A percentile compares a stretch with the other conserved stretches of the same genome.
phyloP scores from a whole-genome alignment of 805 yeast species.

The Starmerella gropengiesseri region DNA sequence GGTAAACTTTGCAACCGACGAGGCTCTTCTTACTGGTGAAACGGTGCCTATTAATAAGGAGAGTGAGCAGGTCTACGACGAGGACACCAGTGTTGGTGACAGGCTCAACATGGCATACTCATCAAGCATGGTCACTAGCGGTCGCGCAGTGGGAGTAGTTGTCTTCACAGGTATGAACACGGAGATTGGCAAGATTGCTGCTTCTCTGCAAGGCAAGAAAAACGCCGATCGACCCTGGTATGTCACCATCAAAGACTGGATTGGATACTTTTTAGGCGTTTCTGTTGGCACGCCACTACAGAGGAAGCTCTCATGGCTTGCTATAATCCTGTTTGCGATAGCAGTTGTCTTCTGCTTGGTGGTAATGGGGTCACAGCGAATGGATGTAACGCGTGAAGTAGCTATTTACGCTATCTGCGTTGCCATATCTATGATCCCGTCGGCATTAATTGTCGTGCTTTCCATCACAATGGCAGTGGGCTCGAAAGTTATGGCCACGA shows the following conservation, averaged over 20 bases:
- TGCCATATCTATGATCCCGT: slow-evolving; percentile 72
- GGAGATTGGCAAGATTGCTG: slow-evolving; percentile 66
- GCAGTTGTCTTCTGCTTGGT: slow-evolving; percentile 82
- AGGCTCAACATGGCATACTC: slow-evolving; percentile 60
- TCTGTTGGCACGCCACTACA: slow-evolving; percentile 75
- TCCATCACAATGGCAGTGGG: slow-evolving; percentile 84
- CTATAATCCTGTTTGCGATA: slow-evolving; percentile 55
- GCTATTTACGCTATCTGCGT: slow-evolving; percentile 85
- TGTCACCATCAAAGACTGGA: slow-evolving; percentile 42
- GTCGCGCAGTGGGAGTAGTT: slow-evolving; percentile 61
- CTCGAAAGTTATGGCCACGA: slow-evolving; percentile 57
- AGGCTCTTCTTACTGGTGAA: slow-evolving; percentile 87
- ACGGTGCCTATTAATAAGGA: slow-evolving; percentile 54
- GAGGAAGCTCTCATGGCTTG: slow-evolving; percentile 62
- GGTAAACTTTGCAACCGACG: slow-evolving; percentile 75
- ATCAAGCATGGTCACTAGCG: slow-evolving; percentile 60
- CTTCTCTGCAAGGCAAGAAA: slow-evolving; percentile 39
- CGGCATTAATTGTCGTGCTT: slow-evolving; percentile 65
- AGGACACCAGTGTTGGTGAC: slow-evolving; percentile 45
- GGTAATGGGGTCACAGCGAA: slow-evolving; percentile 74
- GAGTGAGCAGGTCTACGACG: slow-evolving; percentile 34
- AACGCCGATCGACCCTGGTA: slow-evolving; percentile 35
- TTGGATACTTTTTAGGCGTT: slow-evolving; percentile 64
- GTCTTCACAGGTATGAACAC: slow-evolving; percentile 59
- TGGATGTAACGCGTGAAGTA: slow-evolving; percentile 64